Evolutionary conservation across 441 rosid genomes (phyloP), one percentile per base, ranked within the genome.

Genomic region (Aquilaria agallochum): DNA sequence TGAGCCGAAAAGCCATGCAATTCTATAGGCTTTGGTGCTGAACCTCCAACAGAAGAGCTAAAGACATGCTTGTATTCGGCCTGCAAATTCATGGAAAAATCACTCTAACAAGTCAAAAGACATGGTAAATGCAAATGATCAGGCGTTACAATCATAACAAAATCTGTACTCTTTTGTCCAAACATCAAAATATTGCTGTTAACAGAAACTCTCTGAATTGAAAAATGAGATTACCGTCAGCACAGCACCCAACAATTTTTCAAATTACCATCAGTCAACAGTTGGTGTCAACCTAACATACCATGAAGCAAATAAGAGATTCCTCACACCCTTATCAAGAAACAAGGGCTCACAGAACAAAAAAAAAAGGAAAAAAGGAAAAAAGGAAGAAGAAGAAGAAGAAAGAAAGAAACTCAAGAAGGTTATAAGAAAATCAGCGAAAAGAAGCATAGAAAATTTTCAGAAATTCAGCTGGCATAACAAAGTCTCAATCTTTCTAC

Each of bases 31-130:
- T 71, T 73, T 58, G 79, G 57, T 12, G 50, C 40, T 51, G 64
- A 65, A 63, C 76, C 60, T 68, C 61, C 56, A 40, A n/a, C 4
- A 7, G 64, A 68, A 55, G 68, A 69, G 45, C 65, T 64, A 3
- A 70, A 62, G 30, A 64, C 73, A 62, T 55, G 74, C 53, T 74
- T 72, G 27, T 57, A 52, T 56, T 68, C 73, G 63, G 66, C 64
- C 48, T 68, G 78, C 70, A 82, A 72, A 79, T 79, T 75, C 15
- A 54, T 31, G 12, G 62, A 53, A 59, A 69, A 73, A 47, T 3
- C 58, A 61, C 34, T n/a, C 55, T 64, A 6, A 58, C 63, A 44
- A 68, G 59, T 13, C 9, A n/a, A 46, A 33, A 55, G 12, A 63
- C 10, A 13, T 7, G 31, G 46, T 27, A 36, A 14, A 34, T 9